Evolutionary conservation across 2,329 filamentous ascomycete species (phyloP).

Genomic region (Neopestalotiopsis sp.): DNA sequence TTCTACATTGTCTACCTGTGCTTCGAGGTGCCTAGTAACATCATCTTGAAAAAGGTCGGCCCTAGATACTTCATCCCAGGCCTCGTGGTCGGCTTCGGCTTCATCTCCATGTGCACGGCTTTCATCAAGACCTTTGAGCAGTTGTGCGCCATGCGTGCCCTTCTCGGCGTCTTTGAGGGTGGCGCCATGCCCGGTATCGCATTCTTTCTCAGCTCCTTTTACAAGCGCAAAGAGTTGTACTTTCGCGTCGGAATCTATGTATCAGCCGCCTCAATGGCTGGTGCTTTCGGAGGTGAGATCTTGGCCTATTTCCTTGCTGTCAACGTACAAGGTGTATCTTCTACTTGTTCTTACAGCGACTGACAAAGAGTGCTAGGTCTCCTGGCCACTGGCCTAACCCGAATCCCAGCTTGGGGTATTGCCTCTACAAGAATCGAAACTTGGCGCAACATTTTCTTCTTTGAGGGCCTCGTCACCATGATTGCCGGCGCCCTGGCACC

Average conservation of each 20-base stretch:
- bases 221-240: conserved; percentile 60
- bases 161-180: conserved; percentile 61
- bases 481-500: conserved; percentile 52
- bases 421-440: conserved; percentile 47
- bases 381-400: conserved; percentile 55
- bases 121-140: conserved; percentile 54
- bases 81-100: conserved; percentile 59
- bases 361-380: conserved; percentile 37
- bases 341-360: neutral
- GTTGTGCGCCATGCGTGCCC: conserved; percentile 51
- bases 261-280: conserved; percentile 58
- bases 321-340: neutral
- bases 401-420: conserved; percentile 56
- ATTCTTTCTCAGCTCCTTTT: conserved; percentile 61
- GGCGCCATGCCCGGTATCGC: conserved; percentile 63
- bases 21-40: conserved; percentile 60
- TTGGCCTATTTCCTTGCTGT: neutral
- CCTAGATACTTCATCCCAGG: conserved; percentile 58
- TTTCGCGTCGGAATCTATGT: conserved; percentile 62
- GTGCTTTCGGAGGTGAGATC: conserved; percentile 54
- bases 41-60: conserved; percentile 58
- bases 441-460: conserved; percentile 68
- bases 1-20: conserved; percentile 64
- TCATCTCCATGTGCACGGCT: conserved; percentile 58
- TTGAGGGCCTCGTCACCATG: conserved; percentile 62